Conservation (phyloP, 352 stramenopile species). For the Phytophthora citrophthora region DNA sequence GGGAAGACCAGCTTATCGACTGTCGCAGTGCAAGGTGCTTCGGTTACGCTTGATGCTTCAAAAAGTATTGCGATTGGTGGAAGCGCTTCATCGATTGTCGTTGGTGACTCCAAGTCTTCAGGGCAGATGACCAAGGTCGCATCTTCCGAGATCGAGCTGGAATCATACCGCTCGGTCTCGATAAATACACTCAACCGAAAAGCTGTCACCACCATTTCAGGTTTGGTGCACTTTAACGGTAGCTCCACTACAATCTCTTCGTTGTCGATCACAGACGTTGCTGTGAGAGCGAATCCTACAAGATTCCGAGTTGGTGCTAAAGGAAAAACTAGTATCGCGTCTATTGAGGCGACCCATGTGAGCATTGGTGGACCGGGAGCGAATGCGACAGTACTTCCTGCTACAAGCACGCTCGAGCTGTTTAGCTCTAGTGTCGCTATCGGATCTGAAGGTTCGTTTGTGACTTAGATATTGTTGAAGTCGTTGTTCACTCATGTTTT, state of each 20-base stretch:
- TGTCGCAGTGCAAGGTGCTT: conserved; percentile 34
- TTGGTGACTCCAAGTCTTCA: conserved; percentile 30
- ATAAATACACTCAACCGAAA: conserved; percentile 34
- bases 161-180: conserved; percentile 29
- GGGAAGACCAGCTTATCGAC: conserved; percentile 29
- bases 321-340: conserved; percentile 32
- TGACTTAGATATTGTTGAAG: conserved; percentile 10
- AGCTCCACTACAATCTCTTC: conserved; percentile 23
- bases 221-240: conserved; percentile 38
- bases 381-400: conserved; percentile 28
- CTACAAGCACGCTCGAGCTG: conserved; percentile 29
- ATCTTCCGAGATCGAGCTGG: conserved; percentile 39
- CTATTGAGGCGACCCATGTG: conserved; percentile 38
- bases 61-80: conserved; percentile 33
- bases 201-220: conserved; percentile 37
- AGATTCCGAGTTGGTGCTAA: conserved; percentile 35
- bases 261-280: conserved; percentile 30
- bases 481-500: conserved; percentile 3
- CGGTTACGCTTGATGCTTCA: conserved; percentile 32
- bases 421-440: conserved; percentile 42
- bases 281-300: conserved; percentile 29
- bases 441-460: conserved; percentile 36
- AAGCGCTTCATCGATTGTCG: conserved; percentile 26
- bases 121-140: conserved; percentile 41
- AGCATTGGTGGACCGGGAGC: conserved; percentile 39